Base-by-base conservation (phyloP, 495 filamentous ascomycete species). In the Bacidia rubella region DNA sequence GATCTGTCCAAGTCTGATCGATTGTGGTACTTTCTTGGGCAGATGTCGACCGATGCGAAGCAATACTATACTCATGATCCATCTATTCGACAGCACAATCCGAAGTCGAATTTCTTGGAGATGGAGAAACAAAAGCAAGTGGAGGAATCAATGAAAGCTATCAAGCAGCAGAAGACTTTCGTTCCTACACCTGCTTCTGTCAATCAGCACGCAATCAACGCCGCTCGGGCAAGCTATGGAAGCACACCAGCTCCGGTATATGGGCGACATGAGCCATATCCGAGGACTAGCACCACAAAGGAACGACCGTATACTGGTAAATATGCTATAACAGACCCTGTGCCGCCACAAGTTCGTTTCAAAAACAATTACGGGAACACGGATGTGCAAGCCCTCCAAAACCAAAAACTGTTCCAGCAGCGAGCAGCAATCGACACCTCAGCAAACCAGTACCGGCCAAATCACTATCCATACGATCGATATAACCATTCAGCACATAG, bases 1-100 rank as follows among this genome's bases (percentile, higher is more conserved):
- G 78, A 90, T 59, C 60, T 94, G 19, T 61, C 66, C 55, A 80
- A 81, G 63, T 71, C 77, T 10, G 78, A 88, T 52, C 80, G 85
- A 58, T 66, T 95, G 51, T 98, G 90, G 90, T 79, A 86, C 67
- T 98, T 96, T 65, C 74, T 98, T 57, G 86, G 86, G 17, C 76
- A 79, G 60, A 78, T 73, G 46, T 96, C 90, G 43, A 97, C 92
- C 19, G 92, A 98, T 63, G 84, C 88, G 60, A 89, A 82, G 67
- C 83, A 87, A 42, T 86, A 94, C 62, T 98, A 88, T 71, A 95
- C 92, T 25, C 84, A 92, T 57, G 82, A 93, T 70, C 79, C 75
- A 54, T 68, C 68, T 38, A 80, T 76, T 44, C 56, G 69, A 54
- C 61, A 75, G 63, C 74, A 78, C 66, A 76, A 82, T 62, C 70